phyloP scores from a whole-genome alignment of 2,329 filamentous ascomycete species.

The Meredithiella fracta region DNA sequence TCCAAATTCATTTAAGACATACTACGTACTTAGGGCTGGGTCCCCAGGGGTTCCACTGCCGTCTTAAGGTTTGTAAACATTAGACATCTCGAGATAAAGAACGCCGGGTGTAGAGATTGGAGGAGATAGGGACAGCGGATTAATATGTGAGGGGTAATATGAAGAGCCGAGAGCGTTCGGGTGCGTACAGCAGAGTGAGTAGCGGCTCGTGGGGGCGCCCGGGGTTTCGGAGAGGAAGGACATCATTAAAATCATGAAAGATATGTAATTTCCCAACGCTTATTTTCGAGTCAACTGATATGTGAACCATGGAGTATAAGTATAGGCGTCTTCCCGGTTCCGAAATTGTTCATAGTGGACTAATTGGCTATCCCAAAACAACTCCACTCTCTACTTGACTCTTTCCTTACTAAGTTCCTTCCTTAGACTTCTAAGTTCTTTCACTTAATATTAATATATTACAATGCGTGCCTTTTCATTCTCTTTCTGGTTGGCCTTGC shows the following conservation, averaged over 20 bases:
- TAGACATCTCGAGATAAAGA: too few species aligned
- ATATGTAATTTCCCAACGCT: background rate
- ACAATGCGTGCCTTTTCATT: constrained; percentile 4
- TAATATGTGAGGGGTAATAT: too few species aligned
- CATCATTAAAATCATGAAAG: background rate
- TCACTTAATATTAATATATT: background rate
- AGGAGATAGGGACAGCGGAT: too few species aligned
- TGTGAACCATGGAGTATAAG: background rate
- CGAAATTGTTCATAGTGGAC: background rate
- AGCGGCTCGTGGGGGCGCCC: background rate
- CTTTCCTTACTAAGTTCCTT: background rate
- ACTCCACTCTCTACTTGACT: background rate
- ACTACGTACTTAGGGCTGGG: too few species aligned
- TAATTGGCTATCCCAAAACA: background rate
- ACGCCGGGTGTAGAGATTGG: too few species aligned
- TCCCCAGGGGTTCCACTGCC: too few species aligned
- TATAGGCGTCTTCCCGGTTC: background rate
- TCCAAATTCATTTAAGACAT: too few species aligned
- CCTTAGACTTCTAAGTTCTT: background rate
- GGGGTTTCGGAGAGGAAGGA: background rate
- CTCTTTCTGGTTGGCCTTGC: background rate
- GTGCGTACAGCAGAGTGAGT: background rate
- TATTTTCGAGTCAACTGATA: background rate
- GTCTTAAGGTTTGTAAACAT: too few species aligned
- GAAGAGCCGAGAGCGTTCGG: background rate